Conservation (phyloP, 495 filamentous ascomycete genomes). For the Aspergillus avenaceus region DNA sequence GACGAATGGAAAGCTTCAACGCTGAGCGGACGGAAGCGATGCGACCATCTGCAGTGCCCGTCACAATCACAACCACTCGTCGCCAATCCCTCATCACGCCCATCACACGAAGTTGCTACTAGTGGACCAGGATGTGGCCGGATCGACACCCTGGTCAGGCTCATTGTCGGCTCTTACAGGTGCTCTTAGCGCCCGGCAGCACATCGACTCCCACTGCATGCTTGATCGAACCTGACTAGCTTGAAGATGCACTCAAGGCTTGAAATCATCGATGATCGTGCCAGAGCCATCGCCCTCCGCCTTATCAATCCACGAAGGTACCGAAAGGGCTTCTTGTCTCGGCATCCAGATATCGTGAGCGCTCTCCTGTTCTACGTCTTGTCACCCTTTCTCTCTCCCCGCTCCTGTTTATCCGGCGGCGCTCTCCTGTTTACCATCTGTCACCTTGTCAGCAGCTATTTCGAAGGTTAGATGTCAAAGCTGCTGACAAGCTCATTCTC, state of each 20-base stretch:
- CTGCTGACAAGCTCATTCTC: background rate
- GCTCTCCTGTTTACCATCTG: background rate
- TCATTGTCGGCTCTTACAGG: background rate
- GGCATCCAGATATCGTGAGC: background rate
- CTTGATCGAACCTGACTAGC: background rate
- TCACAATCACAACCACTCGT: conserved; percentile 38
- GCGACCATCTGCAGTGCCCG: conserved; percentile 28
- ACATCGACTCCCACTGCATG: background rate
- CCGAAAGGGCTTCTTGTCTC: background rate
- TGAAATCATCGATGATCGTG: background rate
- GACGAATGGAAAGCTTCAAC: conserved; percentile 12
- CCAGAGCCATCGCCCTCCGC: background rate
- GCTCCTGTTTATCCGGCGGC: background rate
- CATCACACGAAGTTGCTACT: conserved; percentile 14
- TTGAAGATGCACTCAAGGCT: background rate
- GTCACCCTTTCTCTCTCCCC: background rate
- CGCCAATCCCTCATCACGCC: conserved; percentile 29
- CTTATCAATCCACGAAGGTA: conserved; percentile 1
- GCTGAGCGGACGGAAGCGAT: conserved; percentile 20
- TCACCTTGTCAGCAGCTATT: background rate
- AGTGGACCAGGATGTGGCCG: conserved; percentile 9
- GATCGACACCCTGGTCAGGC: background rate
- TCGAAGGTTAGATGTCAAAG: background rate
- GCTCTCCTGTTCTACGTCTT: background rate
- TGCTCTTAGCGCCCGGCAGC: conserved; percentile 9